phyloP scores from a whole-genome alignment of 2,329 filamentous ascomycete species.

The Aspergillus vadensis region DNA sequence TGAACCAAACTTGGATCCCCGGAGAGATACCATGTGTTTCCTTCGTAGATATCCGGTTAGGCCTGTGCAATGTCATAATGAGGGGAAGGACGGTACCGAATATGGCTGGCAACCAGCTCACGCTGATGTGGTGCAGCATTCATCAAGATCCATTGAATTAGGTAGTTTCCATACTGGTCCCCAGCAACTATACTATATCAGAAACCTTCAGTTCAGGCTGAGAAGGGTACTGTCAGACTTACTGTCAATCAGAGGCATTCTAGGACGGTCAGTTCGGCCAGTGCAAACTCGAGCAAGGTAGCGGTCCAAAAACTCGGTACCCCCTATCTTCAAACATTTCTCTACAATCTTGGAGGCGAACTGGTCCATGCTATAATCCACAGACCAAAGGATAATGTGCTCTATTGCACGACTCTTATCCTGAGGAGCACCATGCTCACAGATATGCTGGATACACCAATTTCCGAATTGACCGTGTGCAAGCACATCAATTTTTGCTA shows the following conservation, averaged over 20 bases:
- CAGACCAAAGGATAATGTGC: constrained; percentile 88
- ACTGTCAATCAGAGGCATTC: constrained; percentile 95
- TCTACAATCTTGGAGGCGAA: constrained; percentile 99
- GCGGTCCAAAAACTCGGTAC: constrained; percentile 82
- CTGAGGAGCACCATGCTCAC: constrained; percentile 87
- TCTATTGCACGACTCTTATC: constrained; percentile 94
- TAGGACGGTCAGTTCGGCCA: constrained; percentile 83
- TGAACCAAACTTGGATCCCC: constrained; percentile 97
- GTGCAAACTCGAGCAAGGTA: constrained; percentile 95
- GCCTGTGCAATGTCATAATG: background rate
- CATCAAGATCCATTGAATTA: constrained; percentile 95
- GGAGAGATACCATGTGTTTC: constrained; percentile 99
- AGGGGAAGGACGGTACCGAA: constrained; percentile 57
- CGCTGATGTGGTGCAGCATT: constrained; percentile 85
- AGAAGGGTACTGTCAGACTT: constrained; percentile 34
- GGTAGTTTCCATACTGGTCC: constrained; percentile 98
- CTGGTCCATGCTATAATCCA: constrained; percentile 98
- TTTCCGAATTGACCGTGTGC: constrained; percentile 98
- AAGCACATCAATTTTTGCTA: constrained; percentile 92
- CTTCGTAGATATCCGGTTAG: constrained; percentile 33
- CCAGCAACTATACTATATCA: constrained; percentile 66
- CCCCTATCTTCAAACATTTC: constrained; percentile 97
- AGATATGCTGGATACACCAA: constrained; percentile 99
- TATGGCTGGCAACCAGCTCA: constrained; percentile 89
- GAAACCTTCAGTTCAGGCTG: background rate